Evolutionary conservation across 163 green algal genomes (phyloP).

Genomic region (Chlorella variabilis): DNA sequence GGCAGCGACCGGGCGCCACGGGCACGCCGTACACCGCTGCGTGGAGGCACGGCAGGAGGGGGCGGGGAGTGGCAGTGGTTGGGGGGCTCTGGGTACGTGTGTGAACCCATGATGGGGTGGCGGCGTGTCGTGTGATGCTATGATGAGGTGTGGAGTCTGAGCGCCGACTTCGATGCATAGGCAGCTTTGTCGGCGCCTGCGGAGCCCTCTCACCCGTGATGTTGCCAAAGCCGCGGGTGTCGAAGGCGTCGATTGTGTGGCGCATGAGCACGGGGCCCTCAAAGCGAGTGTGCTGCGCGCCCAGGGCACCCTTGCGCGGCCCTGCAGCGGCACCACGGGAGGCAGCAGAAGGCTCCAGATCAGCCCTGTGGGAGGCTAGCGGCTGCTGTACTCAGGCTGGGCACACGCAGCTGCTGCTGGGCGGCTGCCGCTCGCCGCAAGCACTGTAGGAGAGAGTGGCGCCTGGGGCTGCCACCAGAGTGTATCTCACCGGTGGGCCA

Average conservation of each 20-base stretch:
- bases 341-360: no score
- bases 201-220: slow-evolving; percentile 44
- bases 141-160: no score
- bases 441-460: no score
- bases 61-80: not conserved
- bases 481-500: slow-evolving; percentile 48
- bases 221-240: slow-evolving; percentile 52
- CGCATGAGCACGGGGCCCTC: slow-evolving; percentile 63
- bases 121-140: no score
- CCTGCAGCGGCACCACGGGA: slow-evolving; percentile 13
- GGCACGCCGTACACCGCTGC: slow-evolving; percentile 49
- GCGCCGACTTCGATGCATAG: not conserved
- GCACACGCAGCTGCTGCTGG: no score
- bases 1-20: slow-evolving; percentile 58
- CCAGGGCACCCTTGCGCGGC: slow-evolving; percentile 57
- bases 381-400: no score
- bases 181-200: not conserved
- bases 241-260: slow-evolving; percentile 64
- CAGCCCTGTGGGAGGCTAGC: not conserved
- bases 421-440: no score
- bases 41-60: not conserved
- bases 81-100: not conserved
- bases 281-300: slow-evolving; percentile 65
- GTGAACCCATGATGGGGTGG: no score
- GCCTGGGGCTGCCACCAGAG: no score